Conservation (phyloP, 306 rosid species). For the Cucurbita argyrosperma region DNA sequence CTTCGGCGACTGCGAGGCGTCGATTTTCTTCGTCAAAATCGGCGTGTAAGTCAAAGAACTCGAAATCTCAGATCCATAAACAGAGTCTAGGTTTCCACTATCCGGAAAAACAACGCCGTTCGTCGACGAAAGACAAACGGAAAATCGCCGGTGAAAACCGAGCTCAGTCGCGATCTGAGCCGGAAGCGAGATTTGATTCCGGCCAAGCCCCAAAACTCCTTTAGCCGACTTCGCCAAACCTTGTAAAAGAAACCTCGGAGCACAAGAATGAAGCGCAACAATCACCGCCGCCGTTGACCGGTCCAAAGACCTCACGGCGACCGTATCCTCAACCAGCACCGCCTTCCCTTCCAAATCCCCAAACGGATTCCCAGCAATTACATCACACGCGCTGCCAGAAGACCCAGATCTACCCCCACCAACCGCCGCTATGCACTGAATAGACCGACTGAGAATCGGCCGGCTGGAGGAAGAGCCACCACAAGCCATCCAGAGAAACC, state of each 20-base stretch:
- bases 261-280: constrained; percentile 26
- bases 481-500: constrained; percentile 38
- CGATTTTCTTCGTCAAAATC: constrained; percentile 17
- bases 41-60: constrained; percentile 56
- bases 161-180: constrained; percentile 43
- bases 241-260: constrained; percentile 23
- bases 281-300: constrained; percentile 9
- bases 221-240: constrained; percentile 34
- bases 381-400: constrained; percentile 17
- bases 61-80: constrained; percentile 19
- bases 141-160: constrained; percentile 20
- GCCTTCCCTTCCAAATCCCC: constrained; percentile 14
- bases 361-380: constrained; percentile 22
- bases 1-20: constrained; percentile 14
- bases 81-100: neutral
- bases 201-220: constrained; percentile 59
- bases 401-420: neutral
- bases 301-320: constrained; percentile 10
- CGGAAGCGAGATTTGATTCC: constrained; percentile 30
- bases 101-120: constrained; percentile 31
- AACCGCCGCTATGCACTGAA: constrained; percentile 41
- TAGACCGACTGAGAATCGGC: constrained; percentile 28
- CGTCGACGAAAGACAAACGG: constrained; percentile 46
- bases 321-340: constrained; percentile 26
- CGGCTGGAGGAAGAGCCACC: constrained; percentile 13